phyloP scores from a whole-genome alignment of 371 early-diverging fungal genomes.

The Zychaea mexicana region DNA sequence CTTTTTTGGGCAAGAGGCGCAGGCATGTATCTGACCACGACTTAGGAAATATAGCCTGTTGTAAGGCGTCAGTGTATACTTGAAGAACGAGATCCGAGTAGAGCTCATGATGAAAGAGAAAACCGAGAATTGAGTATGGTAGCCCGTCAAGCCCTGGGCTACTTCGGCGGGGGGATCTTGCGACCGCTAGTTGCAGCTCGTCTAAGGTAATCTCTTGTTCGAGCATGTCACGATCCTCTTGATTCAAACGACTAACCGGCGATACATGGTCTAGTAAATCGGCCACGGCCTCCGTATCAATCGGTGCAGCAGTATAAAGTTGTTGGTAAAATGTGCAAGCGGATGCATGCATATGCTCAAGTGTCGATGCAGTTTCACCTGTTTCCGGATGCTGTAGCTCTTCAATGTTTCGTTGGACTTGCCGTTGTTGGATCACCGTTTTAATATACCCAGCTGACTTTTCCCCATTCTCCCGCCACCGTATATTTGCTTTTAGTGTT shows the following conservation, averaged over 20 bases:
- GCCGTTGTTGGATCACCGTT: background rate
- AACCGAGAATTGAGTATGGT: background rate
- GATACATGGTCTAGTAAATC: background rate
- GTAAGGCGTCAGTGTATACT: background rate
- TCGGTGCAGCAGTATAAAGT: background rate
- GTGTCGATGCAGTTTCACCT: background rate
- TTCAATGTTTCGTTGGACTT: background rate
- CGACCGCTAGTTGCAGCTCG: background rate
- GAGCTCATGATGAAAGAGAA: background rate
- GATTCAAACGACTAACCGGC: background rate
- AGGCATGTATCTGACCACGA: background rate
- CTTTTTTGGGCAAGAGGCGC: constrained; percentile 18
- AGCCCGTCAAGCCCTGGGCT: background rate
- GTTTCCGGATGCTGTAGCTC: background rate
- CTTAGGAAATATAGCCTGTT: background rate
- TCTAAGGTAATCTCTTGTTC: background rate
- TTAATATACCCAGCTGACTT: background rate
- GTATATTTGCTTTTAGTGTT: background rate
- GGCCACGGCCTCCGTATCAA: background rate
- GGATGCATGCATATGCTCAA: background rate
- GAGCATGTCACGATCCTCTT: background rate
- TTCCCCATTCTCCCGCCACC: background rate
- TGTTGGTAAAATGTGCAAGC: constrained; percentile 1
- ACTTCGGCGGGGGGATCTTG: background rate
- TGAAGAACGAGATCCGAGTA: background rate